phyloP scores from a whole-genome alignment of 2,329 filamentous ascomycete genomes.

The Neurospora sp. region DNA sequence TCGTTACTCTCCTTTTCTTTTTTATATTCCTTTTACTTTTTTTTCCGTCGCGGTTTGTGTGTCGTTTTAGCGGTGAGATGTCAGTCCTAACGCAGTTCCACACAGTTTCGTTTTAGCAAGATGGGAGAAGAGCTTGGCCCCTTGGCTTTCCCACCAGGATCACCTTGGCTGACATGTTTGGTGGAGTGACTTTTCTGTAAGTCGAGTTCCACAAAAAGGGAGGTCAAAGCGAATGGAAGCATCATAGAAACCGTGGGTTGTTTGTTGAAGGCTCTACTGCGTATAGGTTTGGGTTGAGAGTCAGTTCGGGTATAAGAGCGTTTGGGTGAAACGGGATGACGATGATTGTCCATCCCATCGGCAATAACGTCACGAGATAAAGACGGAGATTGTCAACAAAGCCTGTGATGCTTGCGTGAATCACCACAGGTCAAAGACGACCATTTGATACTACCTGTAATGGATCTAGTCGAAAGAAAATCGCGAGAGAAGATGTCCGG shows the following conservation, averaged over 20 bases:
- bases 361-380: not conserved
- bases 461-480: not conserved
- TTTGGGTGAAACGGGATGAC: not conserved
- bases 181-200: not conserved
- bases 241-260: not conserved
- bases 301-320: not conserved
- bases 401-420: not conserved
- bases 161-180: not conserved
- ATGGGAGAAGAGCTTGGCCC: too few species aligned
- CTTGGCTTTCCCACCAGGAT: not conserved
- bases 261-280: not conserved
- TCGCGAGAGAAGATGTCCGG: not conserved
- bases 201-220: not conserved
- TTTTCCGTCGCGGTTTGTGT: not conserved
- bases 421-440: not conserved
- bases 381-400: not conserved
- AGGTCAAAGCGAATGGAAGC: not conserved
- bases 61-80: too few species aligned
- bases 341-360: not conserved
- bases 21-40: not conserved
- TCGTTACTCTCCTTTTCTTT: too few species aligned
- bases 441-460: not conserved
- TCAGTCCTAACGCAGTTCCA: too few species aligned
- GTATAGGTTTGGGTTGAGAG: not conserved
- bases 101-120: too few species aligned